Percentiles rank a stretch among this genome's conserved stretches.
Conservation (phyloP, 2,329 filamentous ascomycete species). For the Aspergillus spinulosporus region DNA sequence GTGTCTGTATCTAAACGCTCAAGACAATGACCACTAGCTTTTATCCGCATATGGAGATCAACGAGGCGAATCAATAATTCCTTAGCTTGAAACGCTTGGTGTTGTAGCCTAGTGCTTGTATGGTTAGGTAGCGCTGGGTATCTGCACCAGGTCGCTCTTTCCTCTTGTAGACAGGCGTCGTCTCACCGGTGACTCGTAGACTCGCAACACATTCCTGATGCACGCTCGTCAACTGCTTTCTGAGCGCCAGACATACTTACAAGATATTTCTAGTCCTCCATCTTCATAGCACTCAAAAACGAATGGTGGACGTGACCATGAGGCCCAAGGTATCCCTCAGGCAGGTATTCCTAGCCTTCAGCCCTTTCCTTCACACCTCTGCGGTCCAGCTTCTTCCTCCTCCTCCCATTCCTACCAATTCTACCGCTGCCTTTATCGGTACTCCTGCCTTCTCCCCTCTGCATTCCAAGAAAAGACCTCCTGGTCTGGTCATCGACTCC, state of each 20-base stretch:
- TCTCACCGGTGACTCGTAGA: neutral
- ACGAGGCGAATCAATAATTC: no score
- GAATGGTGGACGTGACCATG: neutral
- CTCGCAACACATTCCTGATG: neutral
- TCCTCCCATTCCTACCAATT: constrained; percentile 7
- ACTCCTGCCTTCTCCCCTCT: neutral
- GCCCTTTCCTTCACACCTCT: neutral
- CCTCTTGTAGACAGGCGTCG: neutral
- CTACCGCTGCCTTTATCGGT: neutral
- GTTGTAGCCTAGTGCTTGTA: neutral
- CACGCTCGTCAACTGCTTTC: neutral
- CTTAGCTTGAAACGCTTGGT: neutral
- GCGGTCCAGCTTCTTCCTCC: constrained; percentile 9
- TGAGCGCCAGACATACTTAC: neutral
- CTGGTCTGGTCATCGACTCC: constrained; percentile 56
- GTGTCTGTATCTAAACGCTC: no score
- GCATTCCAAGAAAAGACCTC: constrained; percentile 1
- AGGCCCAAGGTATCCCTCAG: neutral
- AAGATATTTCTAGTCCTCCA: constrained; percentile 7
- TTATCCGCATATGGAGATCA: no score
- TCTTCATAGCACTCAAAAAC: neutral
- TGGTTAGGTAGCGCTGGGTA: neutral
- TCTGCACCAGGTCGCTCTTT: neutral
- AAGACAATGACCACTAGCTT: no score
- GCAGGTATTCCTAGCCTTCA: constrained; percentile 1